phyloP scores from a whole-genome alignment of 148 eudicot species.

The Selenicereus undatus region DNA sequence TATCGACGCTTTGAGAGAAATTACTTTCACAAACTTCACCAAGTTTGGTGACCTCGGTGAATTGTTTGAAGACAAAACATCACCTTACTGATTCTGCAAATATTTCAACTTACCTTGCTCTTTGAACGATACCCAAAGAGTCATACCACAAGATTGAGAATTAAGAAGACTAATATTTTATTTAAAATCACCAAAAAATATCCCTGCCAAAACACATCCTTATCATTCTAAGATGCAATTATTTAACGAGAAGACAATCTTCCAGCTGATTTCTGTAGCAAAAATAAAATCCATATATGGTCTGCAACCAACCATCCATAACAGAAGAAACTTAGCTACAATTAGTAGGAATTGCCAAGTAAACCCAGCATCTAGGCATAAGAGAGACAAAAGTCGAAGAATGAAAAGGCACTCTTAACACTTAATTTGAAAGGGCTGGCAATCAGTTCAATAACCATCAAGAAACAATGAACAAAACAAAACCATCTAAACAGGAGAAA shows the following conservation, averaged over 20 bases:
- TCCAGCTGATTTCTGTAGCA: not conserved
- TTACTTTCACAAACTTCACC: too few species aligned
- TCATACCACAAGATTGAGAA: not conserved
- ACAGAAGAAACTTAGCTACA: not conserved
- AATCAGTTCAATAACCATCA: not conserved
- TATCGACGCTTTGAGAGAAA: too few species aligned
- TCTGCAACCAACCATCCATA: not conserved
- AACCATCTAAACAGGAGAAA: too few species aligned
- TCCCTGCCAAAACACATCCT: not conserved
- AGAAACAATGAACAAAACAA: not conserved
- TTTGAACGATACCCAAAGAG: not conserved
- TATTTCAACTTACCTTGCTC: not conserved
- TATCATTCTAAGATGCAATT: too few species aligned
- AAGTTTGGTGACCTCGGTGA: too few species aligned
- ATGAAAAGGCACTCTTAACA: not conserved
- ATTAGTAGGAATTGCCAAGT: not conserved
- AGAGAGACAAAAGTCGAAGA: not conserved
- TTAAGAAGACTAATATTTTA: not conserved
- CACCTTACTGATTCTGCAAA: not conserved
- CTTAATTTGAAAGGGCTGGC: not conserved
- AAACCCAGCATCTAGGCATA: not conserved
- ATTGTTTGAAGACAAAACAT: not conserved
- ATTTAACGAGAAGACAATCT: too few species aligned
- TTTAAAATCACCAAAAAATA: not conserved
- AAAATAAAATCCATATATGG: not conserved